Base-by-base conservation (phyloP, 176 grass and related monocot genomes). In the Rhynchospora tenuis region DNA sequence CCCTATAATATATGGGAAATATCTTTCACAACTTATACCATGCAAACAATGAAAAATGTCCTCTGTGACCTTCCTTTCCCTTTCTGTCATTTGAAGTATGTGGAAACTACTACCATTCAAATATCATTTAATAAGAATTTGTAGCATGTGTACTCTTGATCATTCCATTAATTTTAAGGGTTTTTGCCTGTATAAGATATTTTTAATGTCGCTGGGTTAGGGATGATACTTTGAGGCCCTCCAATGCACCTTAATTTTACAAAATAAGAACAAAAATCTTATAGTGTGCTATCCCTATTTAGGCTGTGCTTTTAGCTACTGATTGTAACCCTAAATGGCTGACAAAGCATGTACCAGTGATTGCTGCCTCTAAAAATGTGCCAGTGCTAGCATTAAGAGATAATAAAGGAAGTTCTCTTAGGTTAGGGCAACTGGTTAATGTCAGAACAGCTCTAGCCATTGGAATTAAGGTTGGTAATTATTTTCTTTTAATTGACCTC, bases 271-370 rank as follows among this genome's bases (percentile, higher is more conserved):
- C 48, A 81, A 61, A 64, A 27, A 84, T 62, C 9, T 86, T 74
- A 2, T 66, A 71, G 76, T 83, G 9, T 83, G 29, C 0, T 79
- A 48, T 27, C 26, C 2, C 50, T 50, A 26, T 86, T 67, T 84
- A 98, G 95, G 90, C 82, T 64, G 89, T 98, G 64, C 78, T 98
- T 64, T 52, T 98, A 86, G 86, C 89, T 29, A 77, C 90, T 3
- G 92, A 98, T 84, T 98, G 92, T 78, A 94, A 91, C 59, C 92
- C 92, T 70, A 94, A 94, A 60, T 94, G 90, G 95, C 83, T 98
- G 76, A 98, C 95, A 38, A 98, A 94, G 59, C 95, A 94, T 75
- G 86, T 98, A 59, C 87, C 92, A 17, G 84, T 52, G 24, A 78
- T 98, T 60, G 92, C 95, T 86, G 88, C 79, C 22, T 86, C 89